phyloP scores from a whole-genome alignment of 1,284 basidiomycete genomes.

The Cryptococcus sp. region DNA sequence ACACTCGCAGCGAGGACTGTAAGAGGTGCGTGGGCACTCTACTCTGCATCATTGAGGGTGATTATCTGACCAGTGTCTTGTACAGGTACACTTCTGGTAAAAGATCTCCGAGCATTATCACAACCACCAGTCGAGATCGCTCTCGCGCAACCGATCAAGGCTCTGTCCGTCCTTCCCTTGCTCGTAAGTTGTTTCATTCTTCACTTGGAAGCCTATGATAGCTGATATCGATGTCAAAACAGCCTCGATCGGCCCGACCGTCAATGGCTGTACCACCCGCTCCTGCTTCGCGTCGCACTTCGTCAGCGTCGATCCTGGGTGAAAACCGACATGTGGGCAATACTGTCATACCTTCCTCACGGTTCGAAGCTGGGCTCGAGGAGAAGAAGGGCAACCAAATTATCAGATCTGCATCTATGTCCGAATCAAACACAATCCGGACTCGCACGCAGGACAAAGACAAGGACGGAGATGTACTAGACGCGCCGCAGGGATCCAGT shows the following conservation, averaged over 20 bases:
- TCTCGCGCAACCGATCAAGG: conserved; percentile 15
- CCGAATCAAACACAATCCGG: background rate
- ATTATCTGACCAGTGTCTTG: no score
- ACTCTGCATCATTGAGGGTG: background rate
- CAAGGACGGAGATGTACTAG: background rate
- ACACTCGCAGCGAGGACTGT: conserved; percentile 18
- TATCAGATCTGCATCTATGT: background rate
- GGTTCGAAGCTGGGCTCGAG: no score
- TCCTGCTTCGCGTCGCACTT: no score
- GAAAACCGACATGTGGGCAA: no score
- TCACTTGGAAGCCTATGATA: background rate
- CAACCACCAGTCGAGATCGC: conserved; percentile 10
- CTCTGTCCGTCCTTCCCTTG: conserved; percentile 11
- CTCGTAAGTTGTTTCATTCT: conserved; percentile 5
- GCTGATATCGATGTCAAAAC: background rate
- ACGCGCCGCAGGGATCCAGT: background rate
- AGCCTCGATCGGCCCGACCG: conserved; percentile 8
- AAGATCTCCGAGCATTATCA: conserved; percentile 14
- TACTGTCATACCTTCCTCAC: no score
- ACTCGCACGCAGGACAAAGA: background rate
- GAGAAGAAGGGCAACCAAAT: no score
- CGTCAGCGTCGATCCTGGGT: no score
- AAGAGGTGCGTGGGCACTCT: conserved; percentile 4
- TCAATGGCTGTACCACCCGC: no score
- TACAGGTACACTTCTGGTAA: conserved; percentile 19